Evolutionary conservation across 1,284 basidiomycete species (phyloP), one percentile per base, ranked within the genome.

Genomic region (Lignosus rhinocerotis): DNA sequence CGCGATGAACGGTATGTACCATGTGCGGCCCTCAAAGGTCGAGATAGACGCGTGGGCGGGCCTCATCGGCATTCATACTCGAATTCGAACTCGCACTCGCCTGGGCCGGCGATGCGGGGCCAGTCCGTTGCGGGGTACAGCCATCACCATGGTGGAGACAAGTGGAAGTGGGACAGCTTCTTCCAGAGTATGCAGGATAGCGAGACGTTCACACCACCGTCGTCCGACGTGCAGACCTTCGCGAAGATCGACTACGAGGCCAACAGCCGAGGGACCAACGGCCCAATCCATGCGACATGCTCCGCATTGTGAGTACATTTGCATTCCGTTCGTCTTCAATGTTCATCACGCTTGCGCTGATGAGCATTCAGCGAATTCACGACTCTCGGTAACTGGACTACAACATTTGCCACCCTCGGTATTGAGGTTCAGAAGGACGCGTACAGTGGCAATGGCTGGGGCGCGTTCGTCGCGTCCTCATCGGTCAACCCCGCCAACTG

Each of bases 1-100:
- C 38, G 86, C 88, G 5, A 79, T 88, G 56, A 92, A 92, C 73
- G 89, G 86, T 55, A 78, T 90, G 73, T 92, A 89, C 74, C 77
- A 83, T 50, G 77, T 85, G 50, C 78, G 82, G 1, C 83, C 83
- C 7, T 77, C 78, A 30, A 63, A 78, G 44, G 64, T 76, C 55
- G 84, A 88, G 67, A 73, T 86, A 64, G 78, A 86, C 63, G 75
- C 81, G 2, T 86, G 83, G 83, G 73, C 79, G 12, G 64, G 70
- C 12, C 67, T 86, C 59, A 72, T 81, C 55, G 21, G n/a, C n/a
- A n/a, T n/a, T n/a, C n/a, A n/a, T n/a, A n/a, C n/a, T n/a, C n/a
- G n/a, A n/a, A n/a, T n/a, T n/a, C n/a, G n/a, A n/a, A n/a, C n/a
- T n/a, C n/a, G n/a, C n/a, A n/a, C n/a, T n/a, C n/a, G n/a, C n/a